Evolutionary conservation across 768 basidiomycete species (phyloP).

Genomic region (Phlebiopsis flavidoalba): DNA sequence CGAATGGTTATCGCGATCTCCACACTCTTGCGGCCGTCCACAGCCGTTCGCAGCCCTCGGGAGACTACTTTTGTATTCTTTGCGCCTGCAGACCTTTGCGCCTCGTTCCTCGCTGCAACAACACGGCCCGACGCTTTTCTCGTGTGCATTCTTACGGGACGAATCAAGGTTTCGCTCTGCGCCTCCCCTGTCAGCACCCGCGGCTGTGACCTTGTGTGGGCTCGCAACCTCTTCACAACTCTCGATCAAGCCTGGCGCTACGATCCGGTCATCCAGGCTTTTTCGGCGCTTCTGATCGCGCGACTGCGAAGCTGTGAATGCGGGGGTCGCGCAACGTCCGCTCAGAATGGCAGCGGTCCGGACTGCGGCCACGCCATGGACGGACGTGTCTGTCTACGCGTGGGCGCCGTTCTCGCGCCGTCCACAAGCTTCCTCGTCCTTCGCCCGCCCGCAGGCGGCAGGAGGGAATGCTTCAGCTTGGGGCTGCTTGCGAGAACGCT

Average conservation of each 20-base stretch:
- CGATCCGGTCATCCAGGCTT: not conserved
- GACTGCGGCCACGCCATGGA: not conserved
- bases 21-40: not conserved
- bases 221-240: not conserved
- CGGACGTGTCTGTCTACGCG: not conserved
- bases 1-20: not conserved
- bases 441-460: not conserved
- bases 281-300: not conserved
- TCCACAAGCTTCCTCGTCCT: slow-evolving; percentile 3
- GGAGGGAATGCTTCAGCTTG: slow-evolving; percentile 12
- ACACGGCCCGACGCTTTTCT: not conserved
- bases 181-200: not conserved
- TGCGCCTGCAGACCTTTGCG: not conserved
- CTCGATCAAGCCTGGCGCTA: not conserved
- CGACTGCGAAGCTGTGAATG: not conserved
- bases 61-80: not conserved
- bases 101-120: not conserved
- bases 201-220: not conserved
- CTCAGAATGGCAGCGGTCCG: not conserved
- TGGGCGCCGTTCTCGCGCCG: slow-evolving; percentile 10
- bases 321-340: not conserved
- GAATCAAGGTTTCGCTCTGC: not conserved
- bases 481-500: slow-evolving; percentile 6
- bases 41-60: not conserved
- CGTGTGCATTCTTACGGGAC: not conserved